Percentiles rank a stretch among this genome's conserved stretches.
These are phyloP conservation scores for Cladosporium oxysporum DNA, from an alignment of 2,329 filamentous ascomycete genomes.

Conservation along the genomic window DNA sequence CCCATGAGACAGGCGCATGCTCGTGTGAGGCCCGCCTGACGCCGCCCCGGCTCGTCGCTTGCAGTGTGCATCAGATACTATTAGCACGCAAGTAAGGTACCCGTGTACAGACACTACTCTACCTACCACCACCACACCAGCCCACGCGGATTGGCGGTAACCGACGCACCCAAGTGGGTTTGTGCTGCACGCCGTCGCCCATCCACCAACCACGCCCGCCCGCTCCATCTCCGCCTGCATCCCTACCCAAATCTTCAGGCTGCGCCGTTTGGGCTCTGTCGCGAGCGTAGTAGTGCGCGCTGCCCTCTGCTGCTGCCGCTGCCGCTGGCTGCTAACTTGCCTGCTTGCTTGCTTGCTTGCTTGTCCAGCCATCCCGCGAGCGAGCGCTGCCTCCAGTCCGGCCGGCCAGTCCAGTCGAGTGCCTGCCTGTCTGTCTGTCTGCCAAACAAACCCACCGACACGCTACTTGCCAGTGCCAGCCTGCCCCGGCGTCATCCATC, in stretches of 20 bases:
- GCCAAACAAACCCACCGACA: neutral
- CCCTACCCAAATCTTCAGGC: conserved; percentile 16
- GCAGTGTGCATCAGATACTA: neutral
- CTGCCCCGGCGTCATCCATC: conserved; percentile 3
- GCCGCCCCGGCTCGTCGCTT: conserved; percentile 1
- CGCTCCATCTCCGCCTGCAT: conserved; percentile 10
- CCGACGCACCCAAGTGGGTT: conserved; percentile 7
- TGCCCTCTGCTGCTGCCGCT: neutral
- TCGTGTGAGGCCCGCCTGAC: conserved; percentile 15
- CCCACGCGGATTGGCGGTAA: conserved; percentile 3
- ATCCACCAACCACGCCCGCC: neutral
- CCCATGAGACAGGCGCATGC: neutral
- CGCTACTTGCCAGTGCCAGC: neutral
- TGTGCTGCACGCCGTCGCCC: neutral
- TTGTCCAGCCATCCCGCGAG: neutral
- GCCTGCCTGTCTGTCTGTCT: neutral
- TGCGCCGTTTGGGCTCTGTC: conserved; percentile 6
- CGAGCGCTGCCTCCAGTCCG: neutral
- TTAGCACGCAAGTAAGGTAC: conserved; percentile 12
- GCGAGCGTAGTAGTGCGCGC: neutral
- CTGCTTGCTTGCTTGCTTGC: neutral
- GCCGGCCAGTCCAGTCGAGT: neutral
- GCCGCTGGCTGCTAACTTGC: neutral
- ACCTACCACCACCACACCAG: neutral
- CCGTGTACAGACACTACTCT: conserved; percentile 8